These are phyloP conservation scores for Amanita exitialis DNA, from an alignment of 768 basidiomycete genomes.

Conservation along the genomic window DNA sequence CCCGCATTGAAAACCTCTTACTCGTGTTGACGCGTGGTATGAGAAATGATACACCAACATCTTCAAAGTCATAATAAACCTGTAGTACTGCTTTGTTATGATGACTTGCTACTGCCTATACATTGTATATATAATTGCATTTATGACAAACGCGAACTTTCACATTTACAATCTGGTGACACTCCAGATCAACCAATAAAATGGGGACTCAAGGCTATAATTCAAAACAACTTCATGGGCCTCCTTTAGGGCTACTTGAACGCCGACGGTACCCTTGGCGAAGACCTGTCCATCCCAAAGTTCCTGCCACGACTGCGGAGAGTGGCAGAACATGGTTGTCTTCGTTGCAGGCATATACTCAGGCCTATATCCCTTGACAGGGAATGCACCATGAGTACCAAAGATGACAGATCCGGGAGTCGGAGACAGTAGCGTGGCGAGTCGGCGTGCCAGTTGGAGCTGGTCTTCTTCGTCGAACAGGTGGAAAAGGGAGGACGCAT, in stretches of 20 bases:
- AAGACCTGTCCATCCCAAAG: constrained; percentile 28
- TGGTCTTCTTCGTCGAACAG: constrained; percentile 24
- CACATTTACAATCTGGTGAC: constrained; percentile 8
- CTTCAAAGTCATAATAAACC: background rate
- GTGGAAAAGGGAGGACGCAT: constrained; percentile 26
- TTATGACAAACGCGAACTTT: background rate
- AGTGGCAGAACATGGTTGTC: constrained; percentile 27
- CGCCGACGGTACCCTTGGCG: constrained; percentile 15
- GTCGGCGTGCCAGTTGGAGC: constrained; percentile 17
- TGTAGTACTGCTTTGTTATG: background rate
- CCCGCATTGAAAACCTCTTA: constrained; percentile 65
- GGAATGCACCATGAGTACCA: constrained; percentile 25
- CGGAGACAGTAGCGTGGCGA: constrained; percentile 23
- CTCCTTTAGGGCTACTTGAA: constrained; percentile 14
- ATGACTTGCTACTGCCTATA: background rate
- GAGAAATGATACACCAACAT: constrained; percentile 31
- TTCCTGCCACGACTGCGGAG: constrained; percentile 23
- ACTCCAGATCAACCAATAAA: constrained; percentile 11
- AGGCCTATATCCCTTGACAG: constrained; percentile 19
- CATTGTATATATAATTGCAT: background rate
- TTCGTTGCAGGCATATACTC: constrained; percentile 1
- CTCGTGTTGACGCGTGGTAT: constrained; percentile 59
- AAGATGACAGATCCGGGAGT: constrained; percentile 23
- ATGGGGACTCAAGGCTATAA: background rate
- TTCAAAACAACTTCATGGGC: background rate